Percentiles rank a stretch among this genome's conserved stretches.
phyloP scores from a whole-genome alignment of 208 protist genomes.

The Angomonas ambiguus region DNA sequence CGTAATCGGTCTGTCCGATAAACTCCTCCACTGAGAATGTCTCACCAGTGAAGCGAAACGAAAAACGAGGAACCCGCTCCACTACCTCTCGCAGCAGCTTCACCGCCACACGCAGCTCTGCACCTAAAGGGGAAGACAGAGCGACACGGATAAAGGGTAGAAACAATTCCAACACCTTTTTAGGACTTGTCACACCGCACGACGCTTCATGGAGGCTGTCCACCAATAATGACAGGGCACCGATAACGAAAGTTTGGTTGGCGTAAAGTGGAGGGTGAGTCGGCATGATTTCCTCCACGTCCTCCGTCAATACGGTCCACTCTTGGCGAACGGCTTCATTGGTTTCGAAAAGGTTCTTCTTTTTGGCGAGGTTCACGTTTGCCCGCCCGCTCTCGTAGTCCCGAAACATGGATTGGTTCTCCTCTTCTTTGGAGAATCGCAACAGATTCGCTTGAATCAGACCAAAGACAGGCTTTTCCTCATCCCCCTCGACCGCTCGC shows the following conservation, averaged over 20 bases:
- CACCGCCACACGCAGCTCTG: neutral
- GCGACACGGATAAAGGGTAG: neutral
- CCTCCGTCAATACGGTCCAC: neutral
- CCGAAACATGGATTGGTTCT: neutral
- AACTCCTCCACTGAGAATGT: neutral
- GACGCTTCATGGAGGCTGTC: neutral
- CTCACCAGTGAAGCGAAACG: neutral
- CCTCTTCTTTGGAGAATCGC: neutral
- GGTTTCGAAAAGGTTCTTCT: neutral
- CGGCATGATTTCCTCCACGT: neutral
- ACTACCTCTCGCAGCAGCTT: neutral
- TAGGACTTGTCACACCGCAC: neutral
- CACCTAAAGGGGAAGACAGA: neutral
- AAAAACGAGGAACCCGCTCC: neutral
- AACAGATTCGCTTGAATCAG: neutral
- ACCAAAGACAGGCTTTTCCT: slow-evolving; percentile 13
- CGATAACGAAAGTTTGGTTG: neutral
- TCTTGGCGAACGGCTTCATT: neutral
- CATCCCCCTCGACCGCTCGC: neutral
- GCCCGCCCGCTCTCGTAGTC: neutral
- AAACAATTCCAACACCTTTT: slow-evolving; percentile 11
- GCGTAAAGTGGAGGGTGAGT: neutral
- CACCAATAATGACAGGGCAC: neutral
- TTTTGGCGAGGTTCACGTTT: slow-evolving; percentile 6
- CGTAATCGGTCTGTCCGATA: neutral